Base-by-base conservation (phyloP, 768 basidiomycete genomes). In the Neoboletus brunneissimus region DNA sequence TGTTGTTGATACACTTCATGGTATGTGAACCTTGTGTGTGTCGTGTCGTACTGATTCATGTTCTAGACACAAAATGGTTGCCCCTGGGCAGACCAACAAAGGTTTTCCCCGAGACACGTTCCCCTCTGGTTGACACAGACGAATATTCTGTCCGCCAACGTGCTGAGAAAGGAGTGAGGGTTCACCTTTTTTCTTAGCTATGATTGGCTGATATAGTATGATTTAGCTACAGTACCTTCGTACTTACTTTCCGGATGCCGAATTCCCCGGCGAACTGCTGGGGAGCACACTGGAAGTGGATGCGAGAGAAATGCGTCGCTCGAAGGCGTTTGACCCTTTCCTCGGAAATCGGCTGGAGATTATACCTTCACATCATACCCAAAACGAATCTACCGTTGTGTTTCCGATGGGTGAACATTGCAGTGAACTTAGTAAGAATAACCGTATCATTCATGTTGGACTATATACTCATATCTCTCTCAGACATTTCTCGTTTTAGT, bases 201-300 rank as follows among this genome's bases (percentile, higher is more conserved):
- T 52, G 29, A 46, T 2, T 12, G 23, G 20, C 25, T 55, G 11
- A 61, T n/a, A 18, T 23, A 15, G 8, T 35, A 12, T 57, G 46
- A 50, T 43, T 18, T 56, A 93, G 90, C 80, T 87, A 15, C 83
- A 85, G 53, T 90, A 89, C 62, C 75, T 91, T 46, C 82, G 87
- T 44, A 85, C 82, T 5, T 79, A 81, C 68, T 78, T 87, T 52
- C 88, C 90, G 1, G 89, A 91, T 57, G 76, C 87, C 16, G 88
- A 91, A 56, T 75, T 93, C n/a, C 74, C 87, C 8, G 72, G 80
- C n/a, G 84, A 89, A 40, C 72, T 92, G 23, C 76, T 92, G 44
- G 70, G 81, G 49, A 79, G 81, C 27, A 77, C 85, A 54, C 70
- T 89, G 20, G 69, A 75, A 13, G 72, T 75, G 49, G 83, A 86